Conservation (phyloP, 208 protist species). For the Crithidia bombi region DNA sequence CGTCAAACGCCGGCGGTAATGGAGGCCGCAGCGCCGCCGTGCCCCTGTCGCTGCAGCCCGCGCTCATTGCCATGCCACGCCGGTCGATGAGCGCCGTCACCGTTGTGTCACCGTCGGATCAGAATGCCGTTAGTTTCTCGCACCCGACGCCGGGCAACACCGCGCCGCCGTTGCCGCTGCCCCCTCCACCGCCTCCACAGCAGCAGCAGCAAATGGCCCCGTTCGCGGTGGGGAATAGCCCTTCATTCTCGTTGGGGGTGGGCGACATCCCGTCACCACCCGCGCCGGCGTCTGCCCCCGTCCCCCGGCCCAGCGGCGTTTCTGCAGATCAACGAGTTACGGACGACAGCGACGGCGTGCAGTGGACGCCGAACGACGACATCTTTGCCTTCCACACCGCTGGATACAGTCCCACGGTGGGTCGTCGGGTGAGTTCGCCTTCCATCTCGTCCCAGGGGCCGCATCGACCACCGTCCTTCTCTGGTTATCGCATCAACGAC, state of each 20-base stretch:
- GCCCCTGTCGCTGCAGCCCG: constrained; percentile 14
- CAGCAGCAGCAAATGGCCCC: neutral
- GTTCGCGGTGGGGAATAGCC: neutral
- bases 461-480: constrained; percentile 9
- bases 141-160: too few species aligned
- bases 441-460: neutral
- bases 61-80: neutral
- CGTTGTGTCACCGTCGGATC: constrained; percentile 9
- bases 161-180: neutral
- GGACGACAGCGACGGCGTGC: neutral
- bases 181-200: neutral
- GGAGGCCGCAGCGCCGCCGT: constrained; percentile 7
- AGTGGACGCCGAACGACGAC: constrained; percentile 20
- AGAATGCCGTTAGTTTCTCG: too few species aligned
- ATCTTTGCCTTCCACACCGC: constrained; percentile 10
- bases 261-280: constrained; percentile 1
- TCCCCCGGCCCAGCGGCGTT: neutral
- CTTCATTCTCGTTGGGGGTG: neutral
- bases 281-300: constrained; percentile 4
- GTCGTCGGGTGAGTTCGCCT: neutral
- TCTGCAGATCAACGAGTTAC: neutral
- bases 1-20: too few species aligned
- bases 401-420: constrained; percentile 16
- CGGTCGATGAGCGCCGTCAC: constrained; percentile 12
- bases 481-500: constrained; percentile 14